phyloP scores from a whole-genome alignment of 208 protist genomes.

The Perkinsela sp. region DNA sequence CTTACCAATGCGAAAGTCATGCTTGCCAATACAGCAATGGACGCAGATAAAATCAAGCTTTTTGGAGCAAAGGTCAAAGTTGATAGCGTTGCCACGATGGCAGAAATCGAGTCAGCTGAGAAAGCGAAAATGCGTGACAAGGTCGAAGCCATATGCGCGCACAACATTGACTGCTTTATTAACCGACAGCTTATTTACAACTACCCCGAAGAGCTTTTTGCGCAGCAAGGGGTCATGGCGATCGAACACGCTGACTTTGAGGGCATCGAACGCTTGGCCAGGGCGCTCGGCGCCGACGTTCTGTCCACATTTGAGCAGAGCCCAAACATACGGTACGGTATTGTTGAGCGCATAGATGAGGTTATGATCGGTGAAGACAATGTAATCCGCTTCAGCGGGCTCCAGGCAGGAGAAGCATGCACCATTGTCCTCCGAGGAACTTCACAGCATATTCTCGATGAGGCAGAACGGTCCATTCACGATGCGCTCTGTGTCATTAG shows the following conservation, averaged over 20 bases:
- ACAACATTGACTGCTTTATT: slow-evolving; percentile 93
- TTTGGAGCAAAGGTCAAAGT: slow-evolving; percentile 80
- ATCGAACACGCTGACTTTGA: slow-evolving; percentile 99
- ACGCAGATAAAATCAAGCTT: slow-evolving; percentile 98
- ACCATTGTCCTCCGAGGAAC: slow-evolving; percentile 96
- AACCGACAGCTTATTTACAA: slow-evolving; percentile 99
- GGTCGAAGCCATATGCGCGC: slow-evolving; percentile 82
- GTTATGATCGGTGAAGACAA: slow-evolving; percentile 92
- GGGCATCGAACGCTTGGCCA: slow-evolving; percentile 75
- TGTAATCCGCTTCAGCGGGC: slow-evolving; percentile 87
- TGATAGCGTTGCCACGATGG: slow-evolving; percentile 71
- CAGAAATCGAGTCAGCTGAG: slow-evolving; percentile 95
- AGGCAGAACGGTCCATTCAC: slow-evolving; percentile 95
- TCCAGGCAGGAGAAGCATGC: slow-evolving; percentile 77
- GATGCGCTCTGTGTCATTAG: slow-evolving; percentile 97
- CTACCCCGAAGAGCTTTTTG: slow-evolving; percentile 95
- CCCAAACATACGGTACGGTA: slow-evolving; percentile 76
- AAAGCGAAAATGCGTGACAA: slow-evolving; percentile 72
- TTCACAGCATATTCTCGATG: slow-evolving; percentile 91
- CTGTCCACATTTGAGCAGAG: slow-evolving; percentile 95
- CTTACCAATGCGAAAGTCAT: slow-evolving; percentile 94
- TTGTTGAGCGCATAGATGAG: slow-evolving; percentile 83
- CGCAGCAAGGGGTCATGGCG: slow-evolving; percentile 76
- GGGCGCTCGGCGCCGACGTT: slow-evolving; percentile 88
- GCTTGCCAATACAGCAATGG: slow-evolving; percentile 98